These are phyloP conservation scores for Malus hybrid DNA, from an alignment of 331 rosid species.

Conservation along the genomic window DNA sequence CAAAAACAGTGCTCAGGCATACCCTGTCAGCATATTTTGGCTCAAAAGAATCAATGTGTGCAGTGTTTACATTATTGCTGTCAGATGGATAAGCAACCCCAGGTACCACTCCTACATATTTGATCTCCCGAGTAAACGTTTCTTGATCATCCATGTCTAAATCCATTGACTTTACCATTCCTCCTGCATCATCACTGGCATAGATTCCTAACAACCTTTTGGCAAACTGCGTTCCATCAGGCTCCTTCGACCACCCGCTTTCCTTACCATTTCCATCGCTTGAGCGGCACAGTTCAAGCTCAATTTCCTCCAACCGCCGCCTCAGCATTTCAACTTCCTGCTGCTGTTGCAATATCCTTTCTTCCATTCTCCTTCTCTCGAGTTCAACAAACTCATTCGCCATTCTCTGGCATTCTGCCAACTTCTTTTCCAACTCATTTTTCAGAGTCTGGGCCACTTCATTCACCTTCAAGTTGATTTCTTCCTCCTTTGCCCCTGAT, in stretches of 20 bases:
- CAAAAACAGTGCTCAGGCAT: constrained; percentile 68
- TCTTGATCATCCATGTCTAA: constrained; percentile 85
- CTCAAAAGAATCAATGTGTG: constrained; percentile 26
- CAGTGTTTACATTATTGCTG: constrained; percentile 18
- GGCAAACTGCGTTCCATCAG: constrained; percentile 50
- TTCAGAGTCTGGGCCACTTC: constrained; percentile 56
- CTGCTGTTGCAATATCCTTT: constrained; percentile 76
- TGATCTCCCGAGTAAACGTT: constrained; percentile 41
- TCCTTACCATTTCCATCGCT: constrained; percentile 27
- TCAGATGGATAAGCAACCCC: constrained; percentile 22
- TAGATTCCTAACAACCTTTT: constrained; percentile 56
- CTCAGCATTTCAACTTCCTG: constrained; percentile 84
- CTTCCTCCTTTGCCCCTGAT: constrained; percentile 54
- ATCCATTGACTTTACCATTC: constrained; percentile 79
- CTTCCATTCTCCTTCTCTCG: constrained; percentile 96
- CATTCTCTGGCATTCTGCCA: constrained; percentile 89
- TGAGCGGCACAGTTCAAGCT: constrained; percentile 47
- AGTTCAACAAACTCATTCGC: constrained; percentile 79
- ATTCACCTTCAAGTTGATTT: constrained; percentile 67
- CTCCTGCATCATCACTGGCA: constrained; percentile 55
- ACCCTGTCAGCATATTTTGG: constrained; percentile 40
- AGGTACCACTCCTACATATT: constrained; percentile 27
- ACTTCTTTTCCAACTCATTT: constrained; percentile 70
- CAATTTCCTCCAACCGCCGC: constrained; percentile 77
- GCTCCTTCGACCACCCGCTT: constrained; percentile 29